Conservation (phyloP, 306 rosid genomes). For the Dryas alaskensis region DNA sequence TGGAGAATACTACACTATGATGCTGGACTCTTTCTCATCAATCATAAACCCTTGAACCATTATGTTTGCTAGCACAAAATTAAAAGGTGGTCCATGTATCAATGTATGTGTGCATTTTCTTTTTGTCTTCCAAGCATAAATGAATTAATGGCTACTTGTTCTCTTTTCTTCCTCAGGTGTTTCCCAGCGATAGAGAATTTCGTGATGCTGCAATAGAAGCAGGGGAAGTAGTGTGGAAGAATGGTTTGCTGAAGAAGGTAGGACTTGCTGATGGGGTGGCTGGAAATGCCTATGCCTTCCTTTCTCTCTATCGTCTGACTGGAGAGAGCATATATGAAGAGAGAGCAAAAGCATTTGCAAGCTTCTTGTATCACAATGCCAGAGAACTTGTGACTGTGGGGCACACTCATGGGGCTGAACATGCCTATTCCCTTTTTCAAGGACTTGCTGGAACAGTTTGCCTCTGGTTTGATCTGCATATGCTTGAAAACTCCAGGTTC, state of each 20-base stretch:
- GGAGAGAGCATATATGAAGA: constrained; percentile 66
- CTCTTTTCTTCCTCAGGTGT: constrained; percentile 42
- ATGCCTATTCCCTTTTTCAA: constrained; percentile 67
- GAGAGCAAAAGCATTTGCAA: constrained; percentile 72
- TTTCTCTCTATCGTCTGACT: constrained; percentile 63
- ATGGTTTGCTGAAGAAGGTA: constrained; percentile 68
- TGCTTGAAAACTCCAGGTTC: constrained; percentile 61
- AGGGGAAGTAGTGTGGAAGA: constrained; percentile 95
- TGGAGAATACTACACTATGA: neutral
- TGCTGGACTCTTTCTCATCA: neutral
- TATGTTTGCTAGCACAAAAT: neutral
- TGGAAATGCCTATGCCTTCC: constrained; percentile 81
- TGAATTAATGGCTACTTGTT: neutral
- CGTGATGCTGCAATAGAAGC: constrained; percentile 95
- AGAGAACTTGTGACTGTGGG: constrained; percentile 23
- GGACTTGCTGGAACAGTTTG: constrained; percentile 85
- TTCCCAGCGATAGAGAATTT: constrained; percentile 61
- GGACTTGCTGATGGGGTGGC: constrained; percentile 87
- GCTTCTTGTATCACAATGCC: constrained; percentile 58
- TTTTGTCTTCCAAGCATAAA: neutral
- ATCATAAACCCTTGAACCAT: neutral
- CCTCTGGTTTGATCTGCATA: constrained; percentile 76
- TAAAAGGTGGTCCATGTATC: neutral
- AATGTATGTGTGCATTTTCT: neutral
- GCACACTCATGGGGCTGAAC: constrained; percentile 24